Base-by-base conservation (phyloP, 345 rosid genomes). In the Arabidopsis arenosa region DNA sequence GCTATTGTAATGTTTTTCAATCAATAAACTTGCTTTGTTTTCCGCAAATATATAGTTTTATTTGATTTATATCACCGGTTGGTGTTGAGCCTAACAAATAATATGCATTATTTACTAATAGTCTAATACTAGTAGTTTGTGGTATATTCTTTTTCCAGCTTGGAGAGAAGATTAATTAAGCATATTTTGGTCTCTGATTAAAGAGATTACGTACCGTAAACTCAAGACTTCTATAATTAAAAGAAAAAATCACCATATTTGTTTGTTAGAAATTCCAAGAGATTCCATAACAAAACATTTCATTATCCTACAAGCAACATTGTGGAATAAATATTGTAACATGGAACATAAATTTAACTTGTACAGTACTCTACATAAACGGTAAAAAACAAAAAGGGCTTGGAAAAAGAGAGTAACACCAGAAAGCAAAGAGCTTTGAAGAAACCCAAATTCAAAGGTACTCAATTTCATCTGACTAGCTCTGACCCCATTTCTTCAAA, bases 381-480 rank as follows among this genome's bases (percentile, higher is more conserved):
- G 36, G 49, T 65, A 4, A 3, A 26, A 8, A 21, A 13, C 56
- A 12, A 26, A 55, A 55, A 60, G 12, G 64, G 53, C 26, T 36
- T 26, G 43, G 64, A 52, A 51, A 60, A 37, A 75, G 68, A 59
- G 62, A 68, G 45, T 58, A 28, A 43, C 56, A 68, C 45, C 55
- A 21, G 11, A 60, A 60, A 40, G 32, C 60, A 58, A 23, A 43
- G 13, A 60, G 23, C 39, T 60, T 41, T 75, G 74, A 76, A 62
- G 64, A 62, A 76, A 53, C 70, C 51, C 64, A 76, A 62, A 76
- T 76, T 76, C 70, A 62, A 76, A 53, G 80, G 70, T 55, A 76
- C 70, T 76, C 80, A 76, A 41, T 75, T 52, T 52, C 70, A 52
- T 68, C 70, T 61, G 64, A 68, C 56, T 48, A 48, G 26, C 53